phyloP scores from a whole-genome alignment of 495 filamentous ascomycete species.

The Lasiosphaeria ovina region DNA sequence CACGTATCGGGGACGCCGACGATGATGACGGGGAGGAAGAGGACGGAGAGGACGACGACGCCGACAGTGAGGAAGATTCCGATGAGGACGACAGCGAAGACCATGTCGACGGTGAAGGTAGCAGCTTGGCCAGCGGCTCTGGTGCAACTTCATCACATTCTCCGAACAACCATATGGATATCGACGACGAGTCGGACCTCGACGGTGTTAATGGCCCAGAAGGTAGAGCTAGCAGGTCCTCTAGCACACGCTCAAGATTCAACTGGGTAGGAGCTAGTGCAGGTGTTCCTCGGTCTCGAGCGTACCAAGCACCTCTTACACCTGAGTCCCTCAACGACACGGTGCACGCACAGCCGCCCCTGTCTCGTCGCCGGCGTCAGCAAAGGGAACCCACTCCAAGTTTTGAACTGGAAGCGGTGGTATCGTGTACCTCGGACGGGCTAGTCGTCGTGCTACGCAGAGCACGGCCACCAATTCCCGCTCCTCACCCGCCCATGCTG shows the following conservation, averaged over 20 bases:
- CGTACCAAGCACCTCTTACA: slow-evolving; percentile 8
- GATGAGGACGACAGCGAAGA: slow-evolving; percentile 23
- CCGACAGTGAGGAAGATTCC: slow-evolving; percentile 17
- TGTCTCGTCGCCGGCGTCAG: neutral
- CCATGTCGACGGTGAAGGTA: slow-evolving; percentile 13
- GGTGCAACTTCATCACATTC: slow-evolving; percentile 22
- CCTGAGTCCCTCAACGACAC: slow-evolving; percentile 8
- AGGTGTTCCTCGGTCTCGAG: neutral
- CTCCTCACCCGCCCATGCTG: slow-evolving; percentile 46
- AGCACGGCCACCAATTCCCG: slow-evolving; percentile 68
- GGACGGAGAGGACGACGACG: slow-evolving; percentile 22
- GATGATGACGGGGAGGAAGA: slow-evolving; percentile 31
- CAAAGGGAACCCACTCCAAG: neutral
- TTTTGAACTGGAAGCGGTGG: slow-evolving; percentile 79
- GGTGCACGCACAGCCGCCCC: neutral
- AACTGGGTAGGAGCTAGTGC: neutral
- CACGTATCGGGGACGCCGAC: slow-evolving; percentile 45
- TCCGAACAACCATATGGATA: slow-evolving; percentile 31
- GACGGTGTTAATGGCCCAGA: slow-evolving; percentile 2
- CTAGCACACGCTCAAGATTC: neutral
- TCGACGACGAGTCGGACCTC: slow-evolving; percentile 24
- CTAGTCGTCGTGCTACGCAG: slow-evolving; percentile 79
- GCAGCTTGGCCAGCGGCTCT: slow-evolving; percentile 17
- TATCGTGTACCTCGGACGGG: slow-evolving; percentile 88
- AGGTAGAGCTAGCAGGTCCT: neutral